Percentiles rank a stretch among this genome's conserved stretches.
phyloP scores from a whole-genome alignment of 2,329 filamentous ascomycete genomes.

The Lachnellula subtilissima region DNA sequence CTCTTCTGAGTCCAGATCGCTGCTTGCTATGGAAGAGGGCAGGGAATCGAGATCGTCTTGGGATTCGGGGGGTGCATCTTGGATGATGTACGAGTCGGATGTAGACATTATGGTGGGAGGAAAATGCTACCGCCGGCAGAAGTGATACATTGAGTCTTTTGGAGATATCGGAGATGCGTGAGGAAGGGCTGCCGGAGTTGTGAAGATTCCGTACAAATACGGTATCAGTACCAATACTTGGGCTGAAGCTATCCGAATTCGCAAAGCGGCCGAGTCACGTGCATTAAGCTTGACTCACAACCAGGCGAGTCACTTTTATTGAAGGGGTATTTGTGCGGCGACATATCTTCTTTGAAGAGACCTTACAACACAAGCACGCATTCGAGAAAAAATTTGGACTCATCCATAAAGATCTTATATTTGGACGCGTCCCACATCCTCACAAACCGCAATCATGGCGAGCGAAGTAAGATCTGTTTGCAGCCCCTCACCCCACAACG shows the following conservation, averaged over 20 bases:
- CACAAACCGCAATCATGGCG: constrained; percentile 46
- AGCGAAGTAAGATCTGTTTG: constrained; percentile 34
- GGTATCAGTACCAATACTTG: background rate
- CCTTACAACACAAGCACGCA: constrained; percentile 1
- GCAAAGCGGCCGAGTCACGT: background rate
- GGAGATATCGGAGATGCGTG: constrained; percentile 1
- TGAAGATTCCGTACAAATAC: background rate
- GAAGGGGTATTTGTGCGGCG: constrained; percentile 6
- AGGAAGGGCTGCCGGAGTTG: background rate
- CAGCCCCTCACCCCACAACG: constrained; percentile 18
- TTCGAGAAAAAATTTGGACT: background rate
- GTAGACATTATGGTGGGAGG: constrained; percentile 25
- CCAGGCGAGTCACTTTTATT: background rate
- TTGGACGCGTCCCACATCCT: constrained; percentile 5
- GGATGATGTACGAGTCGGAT: constrained; percentile 27
- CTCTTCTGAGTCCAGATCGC: constrained; percentile 50
- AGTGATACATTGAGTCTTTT: constrained; percentile 24
- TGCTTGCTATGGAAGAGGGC: constrained; percentile 51
- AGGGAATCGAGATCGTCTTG: constrained; percentile 59
- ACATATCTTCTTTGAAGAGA: background rate
- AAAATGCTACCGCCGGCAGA: constrained; percentile 22
- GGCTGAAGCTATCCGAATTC: background rate
- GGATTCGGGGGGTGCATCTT: constrained; percentile 42
- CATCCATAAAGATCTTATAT: background rate
- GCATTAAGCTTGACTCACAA: no score